These are phyloP conservation scores for Teratosphaeria zuluensis DNA, from an alignment of 2,329 filamentous ascomycete genomes.

Conservation along the genomic window DNA sequence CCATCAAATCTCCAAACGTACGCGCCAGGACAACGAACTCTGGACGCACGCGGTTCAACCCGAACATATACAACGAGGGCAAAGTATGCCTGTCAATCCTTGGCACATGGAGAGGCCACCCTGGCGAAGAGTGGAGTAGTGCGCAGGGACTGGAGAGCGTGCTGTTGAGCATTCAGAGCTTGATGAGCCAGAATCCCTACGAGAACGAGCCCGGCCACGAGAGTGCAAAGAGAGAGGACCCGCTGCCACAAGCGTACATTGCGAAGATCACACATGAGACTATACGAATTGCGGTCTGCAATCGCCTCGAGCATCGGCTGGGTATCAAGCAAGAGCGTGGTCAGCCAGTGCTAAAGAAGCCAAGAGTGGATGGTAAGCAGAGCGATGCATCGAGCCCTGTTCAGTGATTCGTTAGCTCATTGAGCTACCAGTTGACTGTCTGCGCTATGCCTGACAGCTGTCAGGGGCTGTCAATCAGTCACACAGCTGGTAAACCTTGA, in stretches of 20 bases:
- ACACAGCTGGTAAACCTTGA: no score
- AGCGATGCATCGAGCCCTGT: no score
- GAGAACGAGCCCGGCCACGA: slow-evolving; percentile 88
- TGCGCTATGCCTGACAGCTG: no score
- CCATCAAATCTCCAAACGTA: slow-evolving; percentile 52
- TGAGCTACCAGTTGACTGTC: no score
- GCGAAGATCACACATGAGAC: slow-evolving; percentile 80
- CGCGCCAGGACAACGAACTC: slow-evolving; percentile 74
- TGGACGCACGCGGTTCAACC: slow-evolving; percentile 86
- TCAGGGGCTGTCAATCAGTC: no score
- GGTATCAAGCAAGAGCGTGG: slow-evolving; percentile 41
- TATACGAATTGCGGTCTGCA: slow-evolving; percentile 73
- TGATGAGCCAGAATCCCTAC: slow-evolving; percentile 90
- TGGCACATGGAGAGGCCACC: slow-evolving; percentile 86
- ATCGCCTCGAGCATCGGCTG: slow-evolving; percentile 72
- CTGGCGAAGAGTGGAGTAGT: slow-evolving; percentile 90
- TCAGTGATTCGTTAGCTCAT: no score
- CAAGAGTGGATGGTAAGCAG: background rate
- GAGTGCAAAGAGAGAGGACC: slow-evolving; percentile 35
- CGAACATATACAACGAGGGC: slow-evolving; percentile 86
- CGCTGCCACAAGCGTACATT: slow-evolving; percentile 18
- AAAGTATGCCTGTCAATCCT: slow-evolving; percentile 72
- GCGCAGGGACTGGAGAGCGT: slow-evolving; percentile 93
- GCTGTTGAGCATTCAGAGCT: slow-evolving; percentile 86
- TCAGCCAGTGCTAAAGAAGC: slow-evolving; percentile 2